These are phyloP conservation scores for Penicillium sp. DNA, from an alignment of 2,329 filamentous ascomycete species.

Conservation along the genomic window DNA sequence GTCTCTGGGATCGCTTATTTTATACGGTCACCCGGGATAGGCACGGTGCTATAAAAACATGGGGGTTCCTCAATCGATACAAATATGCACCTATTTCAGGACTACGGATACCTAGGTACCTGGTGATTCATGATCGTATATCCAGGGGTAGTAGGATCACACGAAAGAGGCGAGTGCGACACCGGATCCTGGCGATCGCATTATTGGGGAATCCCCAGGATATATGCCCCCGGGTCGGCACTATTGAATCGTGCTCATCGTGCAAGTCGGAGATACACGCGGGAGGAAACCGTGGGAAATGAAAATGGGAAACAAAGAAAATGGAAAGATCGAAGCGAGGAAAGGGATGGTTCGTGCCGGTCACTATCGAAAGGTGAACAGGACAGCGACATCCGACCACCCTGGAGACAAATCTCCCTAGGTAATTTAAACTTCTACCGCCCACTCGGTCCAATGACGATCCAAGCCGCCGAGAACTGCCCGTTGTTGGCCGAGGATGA, in stretches of 20 bases:
- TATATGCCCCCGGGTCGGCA: not conserved
- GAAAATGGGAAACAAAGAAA: not conserved
- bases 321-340: conserved; percentile 8
- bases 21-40: not conserved
- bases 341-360: conserved; percentile 6
- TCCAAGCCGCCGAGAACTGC: conserved; percentile 19
- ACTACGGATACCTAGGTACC: too few species aligned
- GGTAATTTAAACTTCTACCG: conserved; percentile 24
- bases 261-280: not conserved
- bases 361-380: conserved; percentile 8
- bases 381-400: not conserved
- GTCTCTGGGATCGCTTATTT: not conserved
- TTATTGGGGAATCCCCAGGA: not conserved
- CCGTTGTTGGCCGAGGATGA: conserved; percentile 21
- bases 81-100: too few species aligned
- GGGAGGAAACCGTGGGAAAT: not conserved
- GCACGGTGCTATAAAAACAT: not conserved
- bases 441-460: conserved; percentile 24
- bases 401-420: not conserved
- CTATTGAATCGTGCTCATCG: not conserved
- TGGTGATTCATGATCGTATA: not conserved
- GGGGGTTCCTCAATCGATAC: too few species aligned
- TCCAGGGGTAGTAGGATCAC: not conserved
- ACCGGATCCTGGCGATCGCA: not conserved
- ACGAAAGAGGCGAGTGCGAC: not conserved